phyloP scores from a whole-genome alignment of 495 filamentous ascomycete species.

The Xanthoparmelia taractica region DNA sequence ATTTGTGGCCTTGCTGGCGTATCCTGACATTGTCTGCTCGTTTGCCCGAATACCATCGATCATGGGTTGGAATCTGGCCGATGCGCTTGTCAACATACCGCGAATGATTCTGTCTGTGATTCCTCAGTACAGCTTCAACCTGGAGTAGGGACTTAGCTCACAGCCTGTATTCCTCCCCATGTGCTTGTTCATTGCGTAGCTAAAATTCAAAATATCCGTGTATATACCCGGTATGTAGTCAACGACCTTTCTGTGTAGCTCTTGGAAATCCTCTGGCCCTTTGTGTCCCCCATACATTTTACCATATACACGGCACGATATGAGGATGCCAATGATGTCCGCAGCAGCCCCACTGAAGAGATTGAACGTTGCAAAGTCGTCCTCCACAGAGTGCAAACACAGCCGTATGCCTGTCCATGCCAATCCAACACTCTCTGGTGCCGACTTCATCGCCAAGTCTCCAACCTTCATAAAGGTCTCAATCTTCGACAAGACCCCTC shows the following conservation, averaged over 20 bases:
- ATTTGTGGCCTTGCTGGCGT: constrained; percentile 2
- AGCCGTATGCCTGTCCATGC: constrained; percentile 4
- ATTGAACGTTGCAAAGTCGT: constrained; percentile 7
- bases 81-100: constrained; percentile 3
- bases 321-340: constrained; percentile 12
- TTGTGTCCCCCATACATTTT: constrained; percentile 9
- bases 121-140: background rate
- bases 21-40: constrained; percentile 5
- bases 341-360: constrained; percentile 8
- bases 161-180: constrained; percentile 2
- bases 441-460: background rate
- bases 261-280: constrained; percentile 8
- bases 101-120: background rate
- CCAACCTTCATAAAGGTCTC: constrained; percentile 1
- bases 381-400: constrained; percentile 9
- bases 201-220: constrained; percentile 2
- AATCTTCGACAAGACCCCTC: background rate
- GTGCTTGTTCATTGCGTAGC: constrained; percentile 12
- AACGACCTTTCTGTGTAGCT: constrained; percentile 6
- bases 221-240: constrained; percentile 7
- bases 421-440: background rate
- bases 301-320: constrained; percentile 3
- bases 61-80: constrained; percentile 5
- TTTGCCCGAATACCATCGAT: background rate
- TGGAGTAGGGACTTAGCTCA: background rate